These are phyloP conservation scores for Aspergillus conjunctus DNA, from an alignment of 495 filamentous ascomycete genomes.

Conservation along the genomic window DNA sequence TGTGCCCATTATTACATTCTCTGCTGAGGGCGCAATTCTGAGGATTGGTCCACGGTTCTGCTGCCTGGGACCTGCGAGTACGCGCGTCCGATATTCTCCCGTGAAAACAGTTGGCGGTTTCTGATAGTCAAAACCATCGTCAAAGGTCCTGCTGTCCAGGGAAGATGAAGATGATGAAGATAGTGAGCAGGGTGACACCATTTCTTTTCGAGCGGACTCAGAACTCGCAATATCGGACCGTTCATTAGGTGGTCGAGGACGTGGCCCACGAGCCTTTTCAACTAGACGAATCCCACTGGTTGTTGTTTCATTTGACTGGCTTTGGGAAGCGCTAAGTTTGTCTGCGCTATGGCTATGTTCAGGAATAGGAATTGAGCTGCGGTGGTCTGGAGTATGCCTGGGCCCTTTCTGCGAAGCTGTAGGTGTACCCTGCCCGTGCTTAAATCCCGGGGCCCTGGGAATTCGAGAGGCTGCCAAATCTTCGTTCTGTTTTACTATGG, in stretches of 20 bases:
- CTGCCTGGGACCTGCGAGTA: neutral
- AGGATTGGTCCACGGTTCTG: conserved; percentile 31
- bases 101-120: conserved; percentile 25
- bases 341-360: conserved; percentile 15
- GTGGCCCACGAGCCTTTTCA: conserved; percentile 21
- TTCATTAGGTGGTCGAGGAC: conserved; percentile 12
- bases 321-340: neutral
- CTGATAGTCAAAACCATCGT: conserved; percentile 11
- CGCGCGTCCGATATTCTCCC: conserved; percentile 28
- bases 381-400: conserved; percentile 1
- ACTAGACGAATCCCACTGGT: conserved; percentile 10
- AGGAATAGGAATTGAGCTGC: conserved; percentile 24
- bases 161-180: conserved; percentile 18
- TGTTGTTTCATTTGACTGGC: conserved; percentile 6
- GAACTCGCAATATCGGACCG: neutral
- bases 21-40: conserved; percentile 37
- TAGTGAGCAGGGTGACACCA: neutral
- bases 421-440: neutral
- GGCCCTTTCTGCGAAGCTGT: conserved; percentile 11
- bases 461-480: conserved; percentile 10
- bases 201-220: conserved; percentile 3
- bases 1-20: conserved; percentile 38
- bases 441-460: conserved; percentile 10
- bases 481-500: neutral
- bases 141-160: conserved; percentile 15